Evolutionary conservation across 768 basidiomycete genomes (phyloP), one percentile per base, ranked within the genome.

Genomic region (Suillus lakei): DNA sequence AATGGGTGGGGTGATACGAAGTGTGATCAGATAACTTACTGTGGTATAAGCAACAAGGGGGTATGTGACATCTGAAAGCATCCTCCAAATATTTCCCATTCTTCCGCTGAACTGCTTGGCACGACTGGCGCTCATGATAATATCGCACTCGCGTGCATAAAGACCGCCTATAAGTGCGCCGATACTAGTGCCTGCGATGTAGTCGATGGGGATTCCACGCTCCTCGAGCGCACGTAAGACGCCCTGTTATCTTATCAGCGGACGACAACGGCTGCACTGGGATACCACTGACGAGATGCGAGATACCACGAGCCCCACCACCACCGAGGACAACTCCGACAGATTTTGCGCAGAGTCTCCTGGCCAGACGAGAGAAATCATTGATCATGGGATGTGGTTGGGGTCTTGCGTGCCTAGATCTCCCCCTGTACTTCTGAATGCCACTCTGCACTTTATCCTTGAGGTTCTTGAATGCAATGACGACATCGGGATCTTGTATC

Each of bases 281-380:
- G 64, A 51, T 62, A 82, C 78, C 60, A 71, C 82, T 60, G 67
- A 88, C 86, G 53, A 92, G 77, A 73, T 93, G 91, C 0, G 89
- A 85, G 51, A 92, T 82, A n/a, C 91, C 98, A 48, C 98, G 86
- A 18, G 96, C 98, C 21, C 98, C 98, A n/a, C 98, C 98, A 7
- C 98, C 98, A 23, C 98, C 98, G 2, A 99, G 85, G 8, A 99
- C 96, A 51, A 99, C 80, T 1, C 96, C 98, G 65, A 99, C 92
- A 9, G 93, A 94, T 71, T 90, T 93, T 16, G 96, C 98, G 72
- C 96, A 98, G 43, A 99, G 86, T 59, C 96, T 80, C 63, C 98
- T 82, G 2, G 98, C 98, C 44, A 99, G 80, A 26, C 98, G 85
- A 10, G 95, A 90, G 75, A 99, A 99, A 74, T 99, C 98, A 69